Evolutionary conservation across 2,329 filamentous ascomycete genomes (phyloP).

Genomic region (Apiospora kogelbergensis): DNA sequence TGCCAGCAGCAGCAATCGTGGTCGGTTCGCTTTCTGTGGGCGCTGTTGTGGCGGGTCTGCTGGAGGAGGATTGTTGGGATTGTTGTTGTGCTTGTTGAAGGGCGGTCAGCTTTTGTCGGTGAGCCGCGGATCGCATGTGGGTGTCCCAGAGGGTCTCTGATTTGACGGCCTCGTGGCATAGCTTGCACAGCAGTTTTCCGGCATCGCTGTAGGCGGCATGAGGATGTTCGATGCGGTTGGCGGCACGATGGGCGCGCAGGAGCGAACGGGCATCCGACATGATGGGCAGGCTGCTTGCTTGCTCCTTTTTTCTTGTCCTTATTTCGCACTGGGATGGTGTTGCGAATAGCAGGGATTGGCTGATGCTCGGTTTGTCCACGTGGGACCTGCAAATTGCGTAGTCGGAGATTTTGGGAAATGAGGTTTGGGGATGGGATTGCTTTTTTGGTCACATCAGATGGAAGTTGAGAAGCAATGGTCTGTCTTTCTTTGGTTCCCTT

Average conservation of each 20-base stretch:
- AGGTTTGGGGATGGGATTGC: background rate
- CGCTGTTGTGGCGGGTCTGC: slow-evolving; percentile 17
- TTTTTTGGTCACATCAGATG: background rate
- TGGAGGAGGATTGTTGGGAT: background rate
- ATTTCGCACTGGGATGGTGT: too few relatives aligned
- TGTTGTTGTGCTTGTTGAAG: slow-evolving; percentile 13
- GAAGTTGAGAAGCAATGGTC: background rate
- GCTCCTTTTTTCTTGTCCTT: background rate
- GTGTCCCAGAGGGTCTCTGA: slow-evolving; percentile 66
- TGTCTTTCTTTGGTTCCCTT: background rate
- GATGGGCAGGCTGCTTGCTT: background rate
- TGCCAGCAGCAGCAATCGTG: slow-evolving; percentile 15
- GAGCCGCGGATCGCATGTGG: slow-evolving; percentile 53
- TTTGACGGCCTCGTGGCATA: slow-evolving; percentile 66
- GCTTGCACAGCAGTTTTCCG: slow-evolving; percentile 66
- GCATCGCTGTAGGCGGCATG: slow-evolving; percentile 67
- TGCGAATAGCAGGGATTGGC: too few relatives aligned
- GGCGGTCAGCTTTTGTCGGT: slow-evolving; percentile 39
- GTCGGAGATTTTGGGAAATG: background rate
- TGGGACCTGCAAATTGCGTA: too few relatives aligned
- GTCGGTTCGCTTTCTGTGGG: slow-evolving; percentile 25
- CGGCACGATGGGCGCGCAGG: slow-evolving; percentile 73
- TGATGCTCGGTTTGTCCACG: too few relatives aligned
- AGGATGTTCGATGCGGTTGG: slow-evolving; percentile 70
- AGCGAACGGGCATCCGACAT: slow-evolving; percentile 83